A percentile compares a stretch with the other conserved stretches of the same genome.
These are phyloP conservation scores for Xerocomus minutiporus DNA, from an alignment of 1,284 basidiomycete genomes.

Conservation along the genomic window DNA sequence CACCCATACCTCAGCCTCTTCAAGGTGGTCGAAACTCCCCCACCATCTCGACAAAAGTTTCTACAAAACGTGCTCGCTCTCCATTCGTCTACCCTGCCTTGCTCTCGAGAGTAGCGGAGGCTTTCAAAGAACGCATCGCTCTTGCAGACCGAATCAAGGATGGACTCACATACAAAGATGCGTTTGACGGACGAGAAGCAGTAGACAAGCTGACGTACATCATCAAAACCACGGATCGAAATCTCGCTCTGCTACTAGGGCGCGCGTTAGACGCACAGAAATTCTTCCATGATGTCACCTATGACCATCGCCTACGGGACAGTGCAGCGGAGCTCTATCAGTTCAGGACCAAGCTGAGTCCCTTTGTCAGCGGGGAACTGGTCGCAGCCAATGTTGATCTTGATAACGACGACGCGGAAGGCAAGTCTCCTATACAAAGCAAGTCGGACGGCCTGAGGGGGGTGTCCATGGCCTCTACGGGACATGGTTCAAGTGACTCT, in stretches of 20 bases:
- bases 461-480: conserved; percentile 35
- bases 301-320: conserved; percentile 94
- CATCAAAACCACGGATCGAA: conserved; percentile 97
- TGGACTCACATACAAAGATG: conserved; percentile 91
- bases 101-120: conserved; percentile 90
- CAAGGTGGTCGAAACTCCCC: conserved; percentile 47
- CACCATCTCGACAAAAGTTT: conserved; percentile 38
- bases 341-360: conserved; percentile 74
- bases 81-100: conserved; percentile 91
- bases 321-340: conserved; percentile 90
- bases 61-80: conserved; percentile 40
- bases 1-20: conserved; percentile 32
- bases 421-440: conserved; percentile 32
- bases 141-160: conserved; percentile 86
- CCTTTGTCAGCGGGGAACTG: conserved; percentile 75
- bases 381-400: conserved; percentile 27
- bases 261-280: conserved; percentile 97
- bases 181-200: conserved; percentile 95
- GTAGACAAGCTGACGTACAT: conserved; percentile 96
- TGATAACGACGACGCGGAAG: conserved; percentile 29
- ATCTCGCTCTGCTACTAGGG: conserved; percentile 90
- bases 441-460: conserved; percentile 18
- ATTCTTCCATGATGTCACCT: conserved; percentile 99
- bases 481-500: conserved; percentile 39
- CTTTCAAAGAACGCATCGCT: conserved; percentile 80